phyloP scores from a whole-genome alignment of 148 eudicot species.

The Camellia granthamiana region DNA sequence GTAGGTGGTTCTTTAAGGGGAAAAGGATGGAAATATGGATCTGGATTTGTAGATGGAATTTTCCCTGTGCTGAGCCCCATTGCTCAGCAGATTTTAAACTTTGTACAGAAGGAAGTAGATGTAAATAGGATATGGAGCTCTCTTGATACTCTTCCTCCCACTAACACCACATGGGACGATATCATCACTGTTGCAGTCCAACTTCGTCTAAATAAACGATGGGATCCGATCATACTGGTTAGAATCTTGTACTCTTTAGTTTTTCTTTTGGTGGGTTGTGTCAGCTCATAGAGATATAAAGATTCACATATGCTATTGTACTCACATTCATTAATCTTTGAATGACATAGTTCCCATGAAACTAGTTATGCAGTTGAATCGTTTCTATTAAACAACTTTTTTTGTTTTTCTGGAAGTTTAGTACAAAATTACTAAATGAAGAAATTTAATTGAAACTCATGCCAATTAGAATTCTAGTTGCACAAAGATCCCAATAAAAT shows the following conservation, averaged over 20 bases:
- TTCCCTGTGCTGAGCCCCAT: constrained; percentile 79
- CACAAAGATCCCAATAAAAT: background rate
- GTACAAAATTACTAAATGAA: background rate
- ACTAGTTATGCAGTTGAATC: background rate
- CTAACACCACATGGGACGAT: constrained; percentile 78
- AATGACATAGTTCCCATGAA: background rate
- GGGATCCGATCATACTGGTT: constrained; percentile 71
- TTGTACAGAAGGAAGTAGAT: constrained; percentile 57
- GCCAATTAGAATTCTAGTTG: background rate
- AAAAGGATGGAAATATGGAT: constrained; percentile 86
- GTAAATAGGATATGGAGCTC: constrained; percentile 48
- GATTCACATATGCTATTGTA: background rate
- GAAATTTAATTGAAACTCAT: background rate
- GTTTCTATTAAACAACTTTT: background rate
- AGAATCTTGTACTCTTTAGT: background rate
- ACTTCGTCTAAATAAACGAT: constrained; percentile 62
- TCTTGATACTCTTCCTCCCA: constrained; percentile 61
- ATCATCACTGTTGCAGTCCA: constrained; percentile 65
- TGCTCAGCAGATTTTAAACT: constrained; percentile 57
- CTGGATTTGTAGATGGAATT: constrained; percentile 86
- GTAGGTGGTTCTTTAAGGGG: constrained; percentile 83
- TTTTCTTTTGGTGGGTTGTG: background rate
- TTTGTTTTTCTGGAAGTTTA: background rate
- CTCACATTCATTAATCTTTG: background rate
- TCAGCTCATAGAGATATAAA: background rate